Evolutionary conservation across 1,284 basidiomycete genomes (phyloP).

Genomic region (Abortiporus biennis): DNA sequence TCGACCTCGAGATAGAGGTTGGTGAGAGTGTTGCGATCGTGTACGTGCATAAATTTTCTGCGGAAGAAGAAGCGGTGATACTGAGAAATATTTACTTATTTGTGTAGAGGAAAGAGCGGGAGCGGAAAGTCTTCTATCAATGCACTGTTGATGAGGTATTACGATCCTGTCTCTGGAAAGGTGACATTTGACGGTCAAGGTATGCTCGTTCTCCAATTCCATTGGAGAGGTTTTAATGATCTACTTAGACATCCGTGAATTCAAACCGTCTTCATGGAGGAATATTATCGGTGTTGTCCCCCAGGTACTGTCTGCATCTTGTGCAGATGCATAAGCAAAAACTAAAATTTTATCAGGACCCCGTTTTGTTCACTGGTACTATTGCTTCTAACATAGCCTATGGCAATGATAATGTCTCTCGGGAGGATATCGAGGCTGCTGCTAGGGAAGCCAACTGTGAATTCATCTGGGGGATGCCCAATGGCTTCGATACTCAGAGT

Average conservation of each 20-base stretch:
- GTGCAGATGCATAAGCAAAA: background rate
- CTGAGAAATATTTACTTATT: conserved; percentile 1
- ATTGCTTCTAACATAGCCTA: conserved; percentile 94
- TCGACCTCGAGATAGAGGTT: conserved; percentile 71
- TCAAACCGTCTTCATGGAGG: conserved; percentile 83
- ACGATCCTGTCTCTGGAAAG: conserved; percentile 82
- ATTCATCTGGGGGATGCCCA: conserved; percentile 89
- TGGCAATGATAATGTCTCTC: conserved; percentile 68
- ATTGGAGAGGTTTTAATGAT: conserved; percentile 1
- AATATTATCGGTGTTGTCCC: conserved; percentile 85
- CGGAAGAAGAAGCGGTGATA: too few relatives aligned
- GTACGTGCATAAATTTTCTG: conserved; percentile 39
- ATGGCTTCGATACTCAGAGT: conserved; percentile 78
- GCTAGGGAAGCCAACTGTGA: conserved; percentile 92
- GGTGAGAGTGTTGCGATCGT: conserved; percentile 91
- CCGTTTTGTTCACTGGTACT: conserved; percentile 79
- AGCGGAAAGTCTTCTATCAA: conserved; percentile 92
- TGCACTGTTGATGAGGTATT: conserved; percentile 85
- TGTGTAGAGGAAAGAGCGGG: conserved; percentile 74
- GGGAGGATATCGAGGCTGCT: conserved; percentile 82
- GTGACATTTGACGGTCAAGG: conserved; percentile 86
- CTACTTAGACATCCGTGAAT: conserved; percentile 71
- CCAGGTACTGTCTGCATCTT: conserved; percentile 34
- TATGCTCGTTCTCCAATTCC: conserved; percentile 4
- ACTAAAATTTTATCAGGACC: conserved; percentile 41